phyloP scores from a whole-genome alignment of 768 basidiomycete genomes.

The Melanogaster broomeanus region DNA sequence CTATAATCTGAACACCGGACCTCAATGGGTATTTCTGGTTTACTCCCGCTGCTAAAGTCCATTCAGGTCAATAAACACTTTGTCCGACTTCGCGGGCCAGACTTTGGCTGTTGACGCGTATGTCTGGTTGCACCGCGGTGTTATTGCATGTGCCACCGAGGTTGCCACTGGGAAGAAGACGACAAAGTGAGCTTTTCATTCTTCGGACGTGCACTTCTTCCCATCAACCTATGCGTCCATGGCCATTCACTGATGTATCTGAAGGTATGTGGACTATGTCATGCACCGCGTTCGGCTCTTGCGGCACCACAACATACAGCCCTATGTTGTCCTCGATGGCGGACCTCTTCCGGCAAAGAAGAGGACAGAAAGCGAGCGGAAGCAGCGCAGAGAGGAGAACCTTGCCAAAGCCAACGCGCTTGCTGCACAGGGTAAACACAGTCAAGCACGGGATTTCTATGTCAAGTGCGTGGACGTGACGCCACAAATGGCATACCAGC shows the following conservation, averaged over 20 bases:
- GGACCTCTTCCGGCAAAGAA: conserved; percentile 94
- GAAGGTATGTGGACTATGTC: conserved; percentile 93
- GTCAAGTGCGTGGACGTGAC: conserved; percentile 94
- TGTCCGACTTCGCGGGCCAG: conserved; percentile 82
- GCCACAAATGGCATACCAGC: conserved; percentile 95
- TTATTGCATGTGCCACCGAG: conserved; percentile 88
- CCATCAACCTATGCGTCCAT: background rate
- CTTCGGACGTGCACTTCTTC: background rate
- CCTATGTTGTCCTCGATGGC: conserved; percentile 95
- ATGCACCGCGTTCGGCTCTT: conserved; percentile 91
- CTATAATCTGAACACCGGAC: background rate
- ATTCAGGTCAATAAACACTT: conserved; percentile 78
- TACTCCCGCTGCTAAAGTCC: conserved; percentile 87
- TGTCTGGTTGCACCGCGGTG: conserved; percentile 90
- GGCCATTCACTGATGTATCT: conserved; percentile 3
- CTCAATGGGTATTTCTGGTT: conserved; percentile 88
- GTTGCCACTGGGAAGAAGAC: conserved; percentile 84
- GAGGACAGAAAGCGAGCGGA: conserved; percentile 82
- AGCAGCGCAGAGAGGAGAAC: conserved; percentile 73
- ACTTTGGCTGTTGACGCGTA: conserved; percentile 94
- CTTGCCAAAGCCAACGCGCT: conserved; percentile 73
- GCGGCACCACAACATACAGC: conserved; percentile 79
- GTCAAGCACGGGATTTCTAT: conserved; percentile 85
- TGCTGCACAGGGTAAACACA: conserved; percentile 73
- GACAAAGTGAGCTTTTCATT: conserved; percentile 61